These are phyloP conservation scores for Metschnikowia vanudenii DNA, from an alignment of 805 yeast species.

Conservation along the genomic window DNA sequence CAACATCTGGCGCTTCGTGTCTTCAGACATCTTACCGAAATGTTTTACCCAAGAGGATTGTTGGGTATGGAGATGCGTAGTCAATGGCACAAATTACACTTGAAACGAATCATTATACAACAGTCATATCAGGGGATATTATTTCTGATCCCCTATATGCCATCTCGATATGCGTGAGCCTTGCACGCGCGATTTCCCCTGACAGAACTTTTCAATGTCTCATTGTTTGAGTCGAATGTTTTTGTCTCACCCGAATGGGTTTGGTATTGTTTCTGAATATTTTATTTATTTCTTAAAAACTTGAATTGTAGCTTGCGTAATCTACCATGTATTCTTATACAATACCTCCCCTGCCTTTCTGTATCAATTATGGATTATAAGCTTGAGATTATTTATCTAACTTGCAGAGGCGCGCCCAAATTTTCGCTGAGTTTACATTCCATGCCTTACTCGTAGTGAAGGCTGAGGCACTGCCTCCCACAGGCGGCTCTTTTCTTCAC, in stretches of 20 bases:
- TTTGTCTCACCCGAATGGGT: background rate
- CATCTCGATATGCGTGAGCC: background rate
- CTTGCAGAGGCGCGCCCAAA: background rate
- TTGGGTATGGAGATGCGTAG: no score
- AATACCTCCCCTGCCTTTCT: background rate
- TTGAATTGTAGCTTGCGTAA: no score
- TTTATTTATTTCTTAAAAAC: no score
- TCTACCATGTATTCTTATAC: no score
- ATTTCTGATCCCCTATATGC: background rate
- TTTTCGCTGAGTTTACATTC: background rate
- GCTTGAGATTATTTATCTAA: background rate
- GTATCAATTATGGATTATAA: no score
- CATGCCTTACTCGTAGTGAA: background rate
- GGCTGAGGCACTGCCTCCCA: background rate
- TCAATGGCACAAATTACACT: no score
- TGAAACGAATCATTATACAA: no score
- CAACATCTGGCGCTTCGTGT: no score
- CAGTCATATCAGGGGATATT: no score
- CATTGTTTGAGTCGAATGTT: background rate
- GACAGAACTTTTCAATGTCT: background rate
- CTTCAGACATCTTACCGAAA: no score
- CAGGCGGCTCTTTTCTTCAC: background rate
- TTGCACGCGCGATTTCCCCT: background rate
- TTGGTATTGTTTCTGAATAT: background rate
- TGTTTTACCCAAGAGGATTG: no score